Evolutionary conservation across 2,329 filamentous ascomycete species (phyloP), one percentile per base, ranked within the genome.

Genomic region (Ophiostoma australiae): DNA sequence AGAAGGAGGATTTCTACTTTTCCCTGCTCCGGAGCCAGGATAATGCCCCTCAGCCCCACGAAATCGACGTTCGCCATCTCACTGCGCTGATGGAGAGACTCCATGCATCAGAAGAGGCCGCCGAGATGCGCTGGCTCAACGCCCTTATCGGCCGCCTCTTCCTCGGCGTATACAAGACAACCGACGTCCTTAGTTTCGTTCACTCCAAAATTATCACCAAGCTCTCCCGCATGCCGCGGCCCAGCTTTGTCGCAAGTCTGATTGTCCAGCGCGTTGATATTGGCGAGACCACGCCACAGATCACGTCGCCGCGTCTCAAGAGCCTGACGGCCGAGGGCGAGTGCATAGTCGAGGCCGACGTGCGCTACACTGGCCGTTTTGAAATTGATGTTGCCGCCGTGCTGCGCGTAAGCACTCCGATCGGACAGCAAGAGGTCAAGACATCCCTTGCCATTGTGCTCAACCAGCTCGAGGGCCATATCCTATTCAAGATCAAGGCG

Each of bases 1-100:
- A 95, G 67, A 99, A 99, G 79, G 95, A 99, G 80, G 95, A 99
- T 78, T 98, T 99, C 80, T 99, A 99, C 79, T 94, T 97, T 80
- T 91, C 94, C 15, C 84, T 99, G 75, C 83, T 99, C 55, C 89
- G 90, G 76, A 96, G 94, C 74, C 91, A 97, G 78, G 90, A 93
- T 75, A 82, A 83, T 27, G 86, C 89, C 0, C 93, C 93, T 0
- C 84, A 85, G 70, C 90, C 91, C 11, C 86, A 92, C 73, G 85
- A 89, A 17, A 97, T 97, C 76, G 91, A 97, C 39, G 87, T 93
- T 20, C 90, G 91, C 77, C 89, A 97, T 80, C 91, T 98, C 67
- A 93, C 98, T 76, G 90, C 90, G 37, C 84, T 99, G 23, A 93
- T 99, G 5, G 93, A 97, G 78, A 90, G 90, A 74, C 82, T 99